Evolutionary conservation across 345 rosid species (phyloP), one percentile per base, ranked within the genome.

Genomic region (Aurinia saxatilis): DNA sequence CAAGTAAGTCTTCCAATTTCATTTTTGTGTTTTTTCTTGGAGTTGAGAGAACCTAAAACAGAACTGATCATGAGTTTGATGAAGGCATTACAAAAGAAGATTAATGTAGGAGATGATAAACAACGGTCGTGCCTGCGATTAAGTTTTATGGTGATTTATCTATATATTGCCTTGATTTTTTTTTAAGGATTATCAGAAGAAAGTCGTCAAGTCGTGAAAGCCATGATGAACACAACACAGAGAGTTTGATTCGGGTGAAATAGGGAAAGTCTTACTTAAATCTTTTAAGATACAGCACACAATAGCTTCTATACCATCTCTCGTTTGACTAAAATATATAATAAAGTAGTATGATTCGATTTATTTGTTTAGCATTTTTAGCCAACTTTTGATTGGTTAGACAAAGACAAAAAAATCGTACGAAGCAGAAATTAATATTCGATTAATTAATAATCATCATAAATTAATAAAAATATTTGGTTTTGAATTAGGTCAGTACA

Each of bases 1-100:
- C 82, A 54, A 85, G 82, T 44, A 83, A 77, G 75, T 90, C 97
- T 73, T 87, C 95, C 41, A 90, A 82, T 67, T 82, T 90, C 95
- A 85, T 90, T 21, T 19, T 77, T 57, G 17, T 35, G 31, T 27
- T 4, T 1, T 57, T 60, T 17, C 50, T 30, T 41, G 23, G 29
- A 53, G 10, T 8, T 5, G 3, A 14, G 30, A 33, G 5, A 37
- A 16, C 25, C 8, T 27, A 23, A 34, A 47, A 37, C 17, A 19
- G 19, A 53, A n/a, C 30, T 42, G 23, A 8, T 29, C 17, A 48
- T 41, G 62, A 53, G 54, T 41, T 50, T 57, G 42, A 37, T 44
- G 36, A 73, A 33, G 29, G 56, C 15, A 10, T 35, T n/a, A 57
- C 52, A 13, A 19, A 15, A 38, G 27, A 33, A 48, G 31, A 11